These are phyloP conservation scores for Paramarasmius palmivorus DNA, from an alignment of 1,284 basidiomycete species.

Conservation along the genomic window DNA sequence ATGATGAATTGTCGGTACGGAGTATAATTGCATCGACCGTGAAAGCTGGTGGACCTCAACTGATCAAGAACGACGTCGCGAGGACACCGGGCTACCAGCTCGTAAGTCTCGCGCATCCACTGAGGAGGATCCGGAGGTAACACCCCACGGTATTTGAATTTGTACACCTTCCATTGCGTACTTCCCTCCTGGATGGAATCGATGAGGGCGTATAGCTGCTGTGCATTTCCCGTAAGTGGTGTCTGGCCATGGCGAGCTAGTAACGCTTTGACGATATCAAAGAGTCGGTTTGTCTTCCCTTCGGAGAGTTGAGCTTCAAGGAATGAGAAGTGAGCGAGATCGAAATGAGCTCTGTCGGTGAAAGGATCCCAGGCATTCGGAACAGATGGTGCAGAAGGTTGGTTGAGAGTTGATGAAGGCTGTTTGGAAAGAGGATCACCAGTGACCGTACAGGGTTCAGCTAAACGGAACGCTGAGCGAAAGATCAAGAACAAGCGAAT, in stretches of 20 bases:
- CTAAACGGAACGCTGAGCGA: neutral
- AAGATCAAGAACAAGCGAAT: neutral
- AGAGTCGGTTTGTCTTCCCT: neutral
- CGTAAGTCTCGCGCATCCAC: neutral
- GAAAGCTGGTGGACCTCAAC: no score
- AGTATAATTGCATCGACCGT: no score
- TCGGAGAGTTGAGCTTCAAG: neutral
- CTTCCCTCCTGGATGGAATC: neutral
- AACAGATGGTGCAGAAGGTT: neutral
- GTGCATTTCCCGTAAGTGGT: neutral
- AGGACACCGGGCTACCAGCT: neutral
- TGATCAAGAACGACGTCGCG: no score
- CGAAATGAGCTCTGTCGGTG: neutral
- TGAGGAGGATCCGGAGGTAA: neutral
- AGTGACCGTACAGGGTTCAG: neutral
- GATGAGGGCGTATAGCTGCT: neutral
- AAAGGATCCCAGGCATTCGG: neutral
- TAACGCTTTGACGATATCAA: neutral
- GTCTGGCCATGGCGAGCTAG: neutral
- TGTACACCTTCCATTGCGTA: neutral
- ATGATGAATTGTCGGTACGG: no score
- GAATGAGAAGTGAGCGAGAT: neutral
- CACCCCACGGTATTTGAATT: neutral
- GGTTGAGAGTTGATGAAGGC: neutral
- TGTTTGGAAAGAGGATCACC: neutral